Conservation (phyloP, 169 alveolate genomes). For the Plasmodium ovale region DNA sequence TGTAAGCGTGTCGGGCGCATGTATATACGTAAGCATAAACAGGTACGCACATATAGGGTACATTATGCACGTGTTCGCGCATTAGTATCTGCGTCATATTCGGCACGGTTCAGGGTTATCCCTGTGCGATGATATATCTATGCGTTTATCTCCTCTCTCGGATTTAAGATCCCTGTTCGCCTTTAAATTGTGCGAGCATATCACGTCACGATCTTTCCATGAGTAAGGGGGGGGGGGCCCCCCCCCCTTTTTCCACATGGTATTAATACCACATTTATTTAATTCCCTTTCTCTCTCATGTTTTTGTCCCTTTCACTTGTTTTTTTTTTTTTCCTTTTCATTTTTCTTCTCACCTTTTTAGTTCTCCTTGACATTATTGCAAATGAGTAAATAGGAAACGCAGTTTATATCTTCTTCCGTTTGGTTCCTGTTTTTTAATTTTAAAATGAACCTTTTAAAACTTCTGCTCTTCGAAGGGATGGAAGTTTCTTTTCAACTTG, state of each 20-base stretch:
- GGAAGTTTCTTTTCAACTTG: background rate
- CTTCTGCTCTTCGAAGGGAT: background rate
- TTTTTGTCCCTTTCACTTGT: too few relatives aligned
- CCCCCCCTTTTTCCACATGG: too few relatives aligned
- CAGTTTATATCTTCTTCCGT: background rate
- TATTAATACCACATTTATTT: too few relatives aligned
- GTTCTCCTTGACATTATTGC: conserved; percentile 68
- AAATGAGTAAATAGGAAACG: background rate
- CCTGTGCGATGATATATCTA: background rate
- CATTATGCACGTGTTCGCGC: too few relatives aligned
- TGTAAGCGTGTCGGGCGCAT: background rate
- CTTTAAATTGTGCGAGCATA: too few relatives aligned
- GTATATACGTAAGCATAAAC: too few relatives aligned
- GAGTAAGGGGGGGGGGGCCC: too few relatives aligned
- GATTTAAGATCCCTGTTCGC: background rate
- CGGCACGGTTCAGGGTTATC: too few relatives aligned
- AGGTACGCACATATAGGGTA: too few relatives aligned
- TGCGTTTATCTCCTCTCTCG: background rate
- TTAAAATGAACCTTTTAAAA: background rate
- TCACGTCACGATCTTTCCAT: too few relatives aligned
- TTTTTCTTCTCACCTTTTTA: conserved; percentile 54
- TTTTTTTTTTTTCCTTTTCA: conserved; percentile 13
- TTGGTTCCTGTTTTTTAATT: background rate
- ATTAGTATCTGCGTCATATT: too few relatives aligned
- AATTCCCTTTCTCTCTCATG: too few relatives aligned